phyloP scores from a whole-genome alignment of 108 stramenopile species.

The Schizochytrium sp. region DNA sequence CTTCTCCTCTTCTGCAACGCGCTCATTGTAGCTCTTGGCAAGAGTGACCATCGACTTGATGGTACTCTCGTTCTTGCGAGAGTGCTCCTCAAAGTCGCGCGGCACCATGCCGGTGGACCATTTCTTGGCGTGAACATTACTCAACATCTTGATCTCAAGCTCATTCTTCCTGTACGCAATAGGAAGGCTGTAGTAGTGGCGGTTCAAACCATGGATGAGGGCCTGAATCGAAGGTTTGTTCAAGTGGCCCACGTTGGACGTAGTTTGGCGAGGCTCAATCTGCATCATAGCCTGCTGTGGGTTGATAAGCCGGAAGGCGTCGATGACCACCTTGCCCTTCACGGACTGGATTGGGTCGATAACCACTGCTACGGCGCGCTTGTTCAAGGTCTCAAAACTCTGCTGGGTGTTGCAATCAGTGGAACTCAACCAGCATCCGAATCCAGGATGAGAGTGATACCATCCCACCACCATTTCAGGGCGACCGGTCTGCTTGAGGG shows the following conservation, averaged over 20 bases:
- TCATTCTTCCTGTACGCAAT: conserved; percentile 99
- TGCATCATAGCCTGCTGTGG: conserved; percentile 97
- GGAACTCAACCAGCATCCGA: conserved; percentile 97
- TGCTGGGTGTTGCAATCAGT: conserved; percentile 99
- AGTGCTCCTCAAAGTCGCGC: conserved; percentile 89
- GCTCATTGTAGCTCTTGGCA: conserved; percentile 92
- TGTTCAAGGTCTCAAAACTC: conserved; percentile 92
- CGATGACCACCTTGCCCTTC: conserved; percentile 99
- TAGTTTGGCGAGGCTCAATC: conserved; percentile 97
- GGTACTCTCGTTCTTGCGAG: conserved; percentile 83
- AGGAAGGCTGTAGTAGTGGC: conserved; percentile 98
- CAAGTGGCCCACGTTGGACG: conserved; percentile 96
- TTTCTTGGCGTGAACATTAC: conserved; percentile 87
- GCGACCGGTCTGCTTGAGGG: conserved; percentile 98
- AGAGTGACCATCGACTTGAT: conserved; percentile 91
- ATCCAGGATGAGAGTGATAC: conserved; percentile 99
- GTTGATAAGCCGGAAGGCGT: conserved; percentile 98
- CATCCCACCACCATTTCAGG: conserved; percentile 78
- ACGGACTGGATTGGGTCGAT: conserved; percentile 99
- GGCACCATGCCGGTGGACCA: conserved; percentile 92
- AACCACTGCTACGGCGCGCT: conserved; percentile 95
- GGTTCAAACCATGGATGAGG: conserved; percentile 96
- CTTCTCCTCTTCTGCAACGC: conserved; percentile 78
- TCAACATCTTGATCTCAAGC: conserved; percentile 98
- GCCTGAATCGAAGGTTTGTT: conserved; percentile 99